A percentile compares a stretch with the other conserved stretches of the same genome.
phyloP scores from a whole-genome alignment of 2,329 filamentous ascomycete species.

The Apiospora marii region DNA sequence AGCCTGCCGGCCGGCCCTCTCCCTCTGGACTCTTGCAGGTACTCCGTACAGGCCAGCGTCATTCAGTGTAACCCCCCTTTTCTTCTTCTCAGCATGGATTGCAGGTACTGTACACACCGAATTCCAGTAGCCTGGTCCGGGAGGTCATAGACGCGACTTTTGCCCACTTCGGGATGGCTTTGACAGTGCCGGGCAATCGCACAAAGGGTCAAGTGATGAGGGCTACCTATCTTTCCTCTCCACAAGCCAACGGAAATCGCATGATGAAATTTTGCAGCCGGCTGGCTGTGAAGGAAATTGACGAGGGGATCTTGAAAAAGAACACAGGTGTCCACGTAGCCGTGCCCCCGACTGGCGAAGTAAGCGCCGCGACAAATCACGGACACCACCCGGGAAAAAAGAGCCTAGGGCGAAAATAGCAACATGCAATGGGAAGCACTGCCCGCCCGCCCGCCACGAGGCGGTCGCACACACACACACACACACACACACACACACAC shows the following conservation, averaged over 20 bases:
- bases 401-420: constrained; percentile 15
- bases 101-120: not conserved
- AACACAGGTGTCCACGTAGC: not conserved
- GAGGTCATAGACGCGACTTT: constrained; percentile 2
- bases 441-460: not conserved
- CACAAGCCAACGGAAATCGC: not conserved
- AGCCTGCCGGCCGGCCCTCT: not conserved
- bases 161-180: constrained; percentile 2
- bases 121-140: constrained; percentile 20
- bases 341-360: constrained; percentile 7
- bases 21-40: not conserved
- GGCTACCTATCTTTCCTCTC: not conserved
- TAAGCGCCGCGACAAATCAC: constrained; percentile 16
- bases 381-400: not conserved
- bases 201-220: not conserved
- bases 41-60: constrained; percentile 8
- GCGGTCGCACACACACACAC: not conserved
- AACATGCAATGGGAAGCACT: not conserved
- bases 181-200: constrained; percentile 7
- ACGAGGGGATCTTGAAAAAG: not conserved
- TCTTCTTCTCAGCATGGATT: not conserved
- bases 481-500: not conserved
- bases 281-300: not conserved
- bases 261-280: not conserved
- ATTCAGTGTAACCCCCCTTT: constrained; percentile 19